Percentiles rank a stretch among this genome's conserved stretches.
phyloP scores from a whole-genome alignment of 768 basidiomycete species.

The Termitomyces heimii region DNA sequence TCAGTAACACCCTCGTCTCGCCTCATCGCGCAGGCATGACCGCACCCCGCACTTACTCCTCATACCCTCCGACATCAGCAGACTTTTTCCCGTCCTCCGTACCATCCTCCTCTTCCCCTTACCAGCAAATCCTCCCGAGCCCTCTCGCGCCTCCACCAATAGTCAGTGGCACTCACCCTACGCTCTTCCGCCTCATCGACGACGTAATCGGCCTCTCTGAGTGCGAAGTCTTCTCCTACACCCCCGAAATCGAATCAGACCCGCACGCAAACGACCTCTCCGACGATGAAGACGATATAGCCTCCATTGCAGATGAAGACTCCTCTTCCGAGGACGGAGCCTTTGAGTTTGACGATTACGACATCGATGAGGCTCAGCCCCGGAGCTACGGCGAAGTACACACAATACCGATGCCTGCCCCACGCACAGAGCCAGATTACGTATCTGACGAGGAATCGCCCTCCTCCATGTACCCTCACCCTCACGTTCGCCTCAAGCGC shows the following conservation, averaged over 20 bases:
- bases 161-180: slow-evolving; percentile 81
- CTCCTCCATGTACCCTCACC: slow-evolving; percentile 27
- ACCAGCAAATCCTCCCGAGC: slow-evolving; percentile 48
- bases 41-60: slow-evolving; percentile 79
- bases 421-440: slow-evolving; percentile 33
- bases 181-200: slow-evolving; percentile 82
- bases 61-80: slow-evolving; percentile 70
- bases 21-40: slow-evolving; percentile 60
- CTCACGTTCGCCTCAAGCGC: slow-evolving; percentile 46
- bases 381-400: slow-evolving; percentile 30
- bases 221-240: slow-evolving; percentile 94
- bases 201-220: slow-evolving; percentile 86
- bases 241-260: slow-evolving; percentile 89
- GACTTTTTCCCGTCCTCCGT: slow-evolving; percentile 75
- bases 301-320: slow-evolving; percentile 60
- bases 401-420: slow-evolving; percentile 32
- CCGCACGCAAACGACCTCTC: slow-evolving; percentile 84
- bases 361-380: slow-evolving; percentile 53
- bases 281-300: slow-evolving; percentile 73
- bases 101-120: slow-evolving; percentile 67
- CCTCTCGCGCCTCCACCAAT: slow-evolving; percentile 70
- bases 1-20: slow-evolving; percentile 77
- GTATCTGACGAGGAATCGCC: slow-evolving; percentile 31
- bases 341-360: slow-evolving; percentile 80
- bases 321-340: slow-evolving; percentile 68